phyloP scores from a whole-genome alignment of 176 grass and related monocot genomes.

The Aegilops speltoides region DNA sequence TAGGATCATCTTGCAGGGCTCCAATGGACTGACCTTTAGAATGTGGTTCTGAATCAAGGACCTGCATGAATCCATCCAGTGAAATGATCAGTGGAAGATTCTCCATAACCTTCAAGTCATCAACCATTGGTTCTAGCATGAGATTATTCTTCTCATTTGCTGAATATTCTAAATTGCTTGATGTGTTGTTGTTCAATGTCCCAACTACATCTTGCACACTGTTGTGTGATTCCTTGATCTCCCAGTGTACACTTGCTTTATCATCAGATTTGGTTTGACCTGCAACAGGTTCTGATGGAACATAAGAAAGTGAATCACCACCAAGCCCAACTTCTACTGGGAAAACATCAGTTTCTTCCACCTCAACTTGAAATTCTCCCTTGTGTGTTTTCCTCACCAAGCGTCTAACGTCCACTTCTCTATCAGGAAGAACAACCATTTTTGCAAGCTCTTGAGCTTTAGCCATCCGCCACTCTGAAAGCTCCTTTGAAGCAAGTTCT shows the following conservation, averaged over 20 bases:
- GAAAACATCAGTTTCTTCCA: constrained; percentile 60
- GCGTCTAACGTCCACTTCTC: constrained; percentile 51
- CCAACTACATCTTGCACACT: constrained; percentile 8
- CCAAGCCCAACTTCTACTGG: constrained; percentile 47
- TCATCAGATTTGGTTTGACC: constrained; percentile 26
- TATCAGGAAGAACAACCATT: constrained; percentile 67
- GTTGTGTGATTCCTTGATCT: constrained; percentile 23
- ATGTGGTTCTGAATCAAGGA: constrained; percentile 64
- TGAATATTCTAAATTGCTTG: constrained; percentile 32
- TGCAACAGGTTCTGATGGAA: constrained; percentile 34
- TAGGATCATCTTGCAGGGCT: constrained; percentile 26
- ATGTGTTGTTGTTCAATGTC: constrained; percentile 20
- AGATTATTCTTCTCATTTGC: constrained; percentile 44
- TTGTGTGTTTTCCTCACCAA: constrained; percentile 86
- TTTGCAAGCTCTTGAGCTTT: constrained; percentile 79
- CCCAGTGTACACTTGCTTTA: constrained; percentile 14
- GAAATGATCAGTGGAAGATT: constrained; percentile 50
- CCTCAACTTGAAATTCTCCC: constrained; percentile 79
- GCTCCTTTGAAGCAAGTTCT: constrained; percentile 87
- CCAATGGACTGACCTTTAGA: constrained; percentile 43
- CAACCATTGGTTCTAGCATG: constrained; percentile 56
- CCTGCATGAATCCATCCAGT: constrained; percentile 55
- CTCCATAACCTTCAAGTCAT: constrained; percentile 52
- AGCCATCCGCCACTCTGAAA: constrained; percentile 71
- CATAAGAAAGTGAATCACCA: constrained; percentile 27